Conservation (phyloP, 176 grass and related monocot genomes). For the Oryza meridionalis region DNA sequence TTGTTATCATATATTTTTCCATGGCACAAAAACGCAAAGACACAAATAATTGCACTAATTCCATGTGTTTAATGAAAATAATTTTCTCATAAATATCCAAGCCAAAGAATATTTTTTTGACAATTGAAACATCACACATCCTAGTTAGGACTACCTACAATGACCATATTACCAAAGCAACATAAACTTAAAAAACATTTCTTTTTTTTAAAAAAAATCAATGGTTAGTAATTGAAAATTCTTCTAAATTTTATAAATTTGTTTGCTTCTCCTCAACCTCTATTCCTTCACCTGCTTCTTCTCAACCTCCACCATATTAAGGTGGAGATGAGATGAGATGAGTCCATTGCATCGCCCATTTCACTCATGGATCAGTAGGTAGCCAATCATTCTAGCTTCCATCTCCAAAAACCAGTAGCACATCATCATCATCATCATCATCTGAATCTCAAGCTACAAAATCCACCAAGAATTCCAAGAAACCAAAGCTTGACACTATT, state of each 20-base stretch:
- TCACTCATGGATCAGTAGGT: slow-evolving; percentile 40
- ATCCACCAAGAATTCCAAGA: slow-evolving; percentile 36
- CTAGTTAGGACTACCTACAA: background rate
- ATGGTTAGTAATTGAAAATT: background rate
- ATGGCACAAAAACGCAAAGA: background rate
- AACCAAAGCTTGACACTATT: background rate
- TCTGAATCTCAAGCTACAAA: background rate
- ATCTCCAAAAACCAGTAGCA: slow-evolving; percentile 10
- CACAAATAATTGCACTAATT: background rate
- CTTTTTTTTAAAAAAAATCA: background rate
- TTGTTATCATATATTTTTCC: background rate
- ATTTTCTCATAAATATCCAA: background rate
- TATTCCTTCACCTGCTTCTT: background rate
- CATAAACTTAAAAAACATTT: background rate
- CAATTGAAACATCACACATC: background rate
- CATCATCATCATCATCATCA: background rate
- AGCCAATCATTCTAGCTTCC: slow-evolving; percentile 33
- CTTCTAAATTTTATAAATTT: background rate
- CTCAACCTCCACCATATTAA: background rate
- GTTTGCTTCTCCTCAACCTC: background rate
- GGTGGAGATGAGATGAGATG: background rate
- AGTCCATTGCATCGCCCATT: background rate
- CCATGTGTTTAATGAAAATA: background rate
- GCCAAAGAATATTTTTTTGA: background rate
- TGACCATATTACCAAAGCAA: background rate